phyloP scores from a whole-genome alignment of 345 rosid genomes.

The Hirschfeldia incana region DNA sequence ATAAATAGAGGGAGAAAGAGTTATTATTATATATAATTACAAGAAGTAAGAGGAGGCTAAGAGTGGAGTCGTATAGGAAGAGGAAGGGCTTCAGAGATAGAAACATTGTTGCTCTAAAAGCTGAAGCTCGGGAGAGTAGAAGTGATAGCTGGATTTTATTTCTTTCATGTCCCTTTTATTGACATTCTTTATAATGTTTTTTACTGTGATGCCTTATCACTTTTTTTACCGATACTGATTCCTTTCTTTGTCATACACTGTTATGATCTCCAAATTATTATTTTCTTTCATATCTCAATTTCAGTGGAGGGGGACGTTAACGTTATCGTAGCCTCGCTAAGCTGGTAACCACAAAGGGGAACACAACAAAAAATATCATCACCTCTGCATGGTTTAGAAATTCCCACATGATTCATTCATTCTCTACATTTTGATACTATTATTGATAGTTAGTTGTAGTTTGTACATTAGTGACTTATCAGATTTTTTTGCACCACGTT shows the following conservation, averaged over 20 bases:
- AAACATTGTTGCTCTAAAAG: constrained; percentile 27
- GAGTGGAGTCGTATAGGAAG: constrained; percentile 32
- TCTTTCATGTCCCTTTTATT: constrained; percentile 29
- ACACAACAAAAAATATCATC: constrained; percentile 15
- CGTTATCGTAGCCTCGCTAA: constrained; percentile 15
- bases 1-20: neutral
- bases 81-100: constrained; percentile 35
- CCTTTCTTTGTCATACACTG: neutral
- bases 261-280: neutral
- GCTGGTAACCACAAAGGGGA: constrained; percentile 23
- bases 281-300: neutral
- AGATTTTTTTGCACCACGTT: neutral
- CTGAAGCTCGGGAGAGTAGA: constrained; percentile 29
- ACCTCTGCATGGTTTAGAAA: neutral
- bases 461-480: neutral
- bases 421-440: neutral
- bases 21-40: constrained; percentile 7
- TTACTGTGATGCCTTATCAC: neutral
- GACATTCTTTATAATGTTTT: neutral
- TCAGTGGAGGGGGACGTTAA: constrained; percentile 15
- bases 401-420: constrained; percentile 1
- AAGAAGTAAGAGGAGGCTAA: constrained; percentile 28
- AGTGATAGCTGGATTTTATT: constrained; percentile 8
- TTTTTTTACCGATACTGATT: neutral
- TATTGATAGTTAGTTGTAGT: neutral